These are phyloP conservation scores for Ceratobasidium papillatum DNA, from an alignment of 1,284 basidiomycete species.

Conservation along the genomic window DNA sequence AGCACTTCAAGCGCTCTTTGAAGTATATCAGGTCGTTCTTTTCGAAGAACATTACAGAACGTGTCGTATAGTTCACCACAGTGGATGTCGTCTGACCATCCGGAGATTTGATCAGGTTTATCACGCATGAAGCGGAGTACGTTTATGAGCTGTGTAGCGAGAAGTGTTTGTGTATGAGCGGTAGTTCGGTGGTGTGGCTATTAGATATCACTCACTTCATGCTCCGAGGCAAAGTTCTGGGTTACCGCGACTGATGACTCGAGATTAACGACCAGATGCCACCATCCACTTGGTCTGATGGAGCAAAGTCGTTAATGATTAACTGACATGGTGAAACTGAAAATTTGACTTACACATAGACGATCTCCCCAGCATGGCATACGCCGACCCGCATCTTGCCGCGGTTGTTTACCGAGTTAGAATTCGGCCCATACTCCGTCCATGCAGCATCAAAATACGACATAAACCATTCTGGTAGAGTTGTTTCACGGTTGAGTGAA, in stretches of 20 bases:
- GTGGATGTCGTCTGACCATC: slow-evolving; percentile 50
- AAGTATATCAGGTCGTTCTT: slow-evolving; percentile 33
- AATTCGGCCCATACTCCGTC: slow-evolving; percentile 49
- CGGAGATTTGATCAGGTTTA: slow-evolving; percentile 54
- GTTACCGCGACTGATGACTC: slow-evolving; percentile 54
- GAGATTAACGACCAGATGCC: slow-evolving; percentile 52
- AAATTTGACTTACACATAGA: slow-evolving; percentile 50
- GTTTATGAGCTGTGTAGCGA: slow-evolving; percentile 46
- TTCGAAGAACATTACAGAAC: slow-evolving; percentile 43
- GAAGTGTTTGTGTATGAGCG: neutral
- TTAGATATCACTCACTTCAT: slow-evolving; percentile 47
- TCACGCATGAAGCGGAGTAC: slow-evolving; percentile 55
- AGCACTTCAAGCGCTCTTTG: slow-evolving; percentile 36
- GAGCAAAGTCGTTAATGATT: neutral
- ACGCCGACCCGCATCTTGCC: slow-evolving; percentile 53
- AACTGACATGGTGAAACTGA: neutral
- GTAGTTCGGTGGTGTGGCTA: neutral
- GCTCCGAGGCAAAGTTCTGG: slow-evolving; percentile 56
- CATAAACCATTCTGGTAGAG: slow-evolving; percentile 53
- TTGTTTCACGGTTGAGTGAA: neutral
- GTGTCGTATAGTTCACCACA: slow-evolving; percentile 39
- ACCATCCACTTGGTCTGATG: slow-evolving; percentile 48
- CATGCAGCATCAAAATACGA: slow-evolving; percentile 52
- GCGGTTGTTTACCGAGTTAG: slow-evolving; percentile 45
- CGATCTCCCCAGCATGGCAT: slow-evolving; percentile 53